A percentile compares a stretch with the other conserved stretches of the same genome.
phyloP scores from a whole-genome alignment of 1,139 yeast genomes.

The Hemisphaericaspora subhashii region DNA sequence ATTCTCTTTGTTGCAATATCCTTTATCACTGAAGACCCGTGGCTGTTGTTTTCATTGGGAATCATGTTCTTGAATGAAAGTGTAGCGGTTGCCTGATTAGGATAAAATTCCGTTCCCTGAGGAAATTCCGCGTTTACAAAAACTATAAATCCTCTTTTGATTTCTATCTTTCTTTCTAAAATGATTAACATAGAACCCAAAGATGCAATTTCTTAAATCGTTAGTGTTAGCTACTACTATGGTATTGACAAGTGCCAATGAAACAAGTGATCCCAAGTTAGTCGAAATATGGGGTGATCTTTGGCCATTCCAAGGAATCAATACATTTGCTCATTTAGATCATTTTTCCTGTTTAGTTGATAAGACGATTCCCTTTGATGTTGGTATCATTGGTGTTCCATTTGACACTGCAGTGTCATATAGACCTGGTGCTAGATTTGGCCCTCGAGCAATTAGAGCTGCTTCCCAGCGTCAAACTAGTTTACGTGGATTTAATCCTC shows the following conservation, averaged over 20 bases:
- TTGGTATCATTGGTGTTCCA: conserved; percentile 74
- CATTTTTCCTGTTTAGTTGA: conserved; percentile 56
- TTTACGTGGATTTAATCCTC: conserved; percentile 64
- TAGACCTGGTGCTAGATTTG: conserved; percentile 78
- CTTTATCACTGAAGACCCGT: too few species aligned
- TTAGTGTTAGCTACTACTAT: conserved; percentile 4
- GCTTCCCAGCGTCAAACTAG: conserved; percentile 74
- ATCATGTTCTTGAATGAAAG: too few species aligned
- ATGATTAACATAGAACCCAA: neutral
- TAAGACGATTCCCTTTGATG: conserved; percentile 51
- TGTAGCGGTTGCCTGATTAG: conserved; percentile 7
- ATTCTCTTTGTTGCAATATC: too few species aligned
- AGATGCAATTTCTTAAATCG: conserved; percentile 4
- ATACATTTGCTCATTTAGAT: conserved; percentile 73
- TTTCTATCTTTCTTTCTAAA: neutral
- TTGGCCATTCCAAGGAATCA: conserved; percentile 71
- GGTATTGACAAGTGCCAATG: conserved; percentile 5
- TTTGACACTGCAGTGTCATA: conserved; percentile 77
- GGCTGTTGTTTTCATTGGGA: too few species aligned
- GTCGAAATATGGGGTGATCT: conserved; percentile 60
- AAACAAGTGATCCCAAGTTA: conserved; percentile 26
- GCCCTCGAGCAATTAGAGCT: conserved; percentile 71
- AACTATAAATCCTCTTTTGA: conserved; percentile 2
- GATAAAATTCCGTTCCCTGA: conserved; percentile 8
- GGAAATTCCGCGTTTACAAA: conserved; percentile 9